Conservation (phyloP, 129 eudicot genomes). For the Chrysanthemum makinoi region DNA sequence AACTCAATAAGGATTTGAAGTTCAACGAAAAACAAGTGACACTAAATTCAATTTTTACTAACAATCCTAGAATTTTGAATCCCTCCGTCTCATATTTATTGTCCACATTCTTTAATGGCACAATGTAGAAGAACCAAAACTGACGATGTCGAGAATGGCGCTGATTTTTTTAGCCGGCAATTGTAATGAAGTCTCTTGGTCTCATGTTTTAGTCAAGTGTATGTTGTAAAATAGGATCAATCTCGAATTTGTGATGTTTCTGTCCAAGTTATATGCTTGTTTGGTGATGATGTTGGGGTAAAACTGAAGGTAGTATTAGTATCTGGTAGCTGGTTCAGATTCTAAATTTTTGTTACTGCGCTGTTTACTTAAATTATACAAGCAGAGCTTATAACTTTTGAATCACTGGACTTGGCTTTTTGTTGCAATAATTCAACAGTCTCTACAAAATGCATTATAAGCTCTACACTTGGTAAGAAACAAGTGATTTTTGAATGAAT, state of each 20-base stretch:
- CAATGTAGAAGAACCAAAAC: slow-evolving; percentile 64
- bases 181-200: slow-evolving; percentile 6
- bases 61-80: no score
- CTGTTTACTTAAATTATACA: background rate
- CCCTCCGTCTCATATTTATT: no score
- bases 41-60: no score
- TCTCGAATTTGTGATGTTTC: slow-evolving; percentile 11
- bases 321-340: background rate
- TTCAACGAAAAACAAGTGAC: no score
- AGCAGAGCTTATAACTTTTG: background rate
- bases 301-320: slow-evolving; percentile 59
- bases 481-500: background rate
- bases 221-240: slow-evolving; percentile 6
- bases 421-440: background rate
- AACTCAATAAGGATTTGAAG: no score
- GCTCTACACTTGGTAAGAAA: background rate
- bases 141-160: slow-evolving; percentile 86
- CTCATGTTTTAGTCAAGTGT: slow-evolving; percentile 10
- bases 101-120: slow-evolving; percentile 50
- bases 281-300: slow-evolving; percentile 26
- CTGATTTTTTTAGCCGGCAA: slow-evolving; percentile 58
- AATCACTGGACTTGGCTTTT: slow-evolving; percentile 4
- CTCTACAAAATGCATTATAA: background rate
- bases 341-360: background rate
- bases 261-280: slow-evolving; percentile 15